phyloP scores from a whole-genome alignment of 495 filamentous ascomycete genomes.

The Neurospora sp. region DNA sequence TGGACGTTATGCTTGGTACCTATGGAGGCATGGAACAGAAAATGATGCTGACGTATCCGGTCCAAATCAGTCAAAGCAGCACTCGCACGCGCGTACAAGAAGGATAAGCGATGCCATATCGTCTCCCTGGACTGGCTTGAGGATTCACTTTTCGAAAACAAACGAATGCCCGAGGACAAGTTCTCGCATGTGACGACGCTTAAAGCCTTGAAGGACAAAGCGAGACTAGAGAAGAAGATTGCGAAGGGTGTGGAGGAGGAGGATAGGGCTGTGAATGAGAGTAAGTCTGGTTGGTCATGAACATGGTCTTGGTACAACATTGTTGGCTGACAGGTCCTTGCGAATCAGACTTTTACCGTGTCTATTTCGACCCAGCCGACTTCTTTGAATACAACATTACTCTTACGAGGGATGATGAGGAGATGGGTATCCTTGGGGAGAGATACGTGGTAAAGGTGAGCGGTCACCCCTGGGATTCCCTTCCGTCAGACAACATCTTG shows the following conservation, averaged over 20 bases:
- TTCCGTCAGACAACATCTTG: not conserved
- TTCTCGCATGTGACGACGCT: conserved; percentile 15
- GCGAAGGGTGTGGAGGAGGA: conserved; percentile 30
- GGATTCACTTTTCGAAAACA: conserved; percentile 15
- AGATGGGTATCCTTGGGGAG: conserved; percentile 16
- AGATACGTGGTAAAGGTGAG: conserved; percentile 27
- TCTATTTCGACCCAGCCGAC: conserved; percentile 21
- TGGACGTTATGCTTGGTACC: not conserved
- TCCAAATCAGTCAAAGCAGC: conserved; percentile 9
- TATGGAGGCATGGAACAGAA: not conserved
- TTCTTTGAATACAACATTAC: conserved; percentile 26
- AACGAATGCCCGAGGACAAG: conserved; percentile 8
- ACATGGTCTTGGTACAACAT: too few relatives aligned
- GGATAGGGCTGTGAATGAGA: conserved; percentile 25
- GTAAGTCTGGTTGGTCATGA: conserved; percentile 10
- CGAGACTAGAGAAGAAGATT: conserved; percentile 36
- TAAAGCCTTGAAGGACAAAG: conserved; percentile 12
- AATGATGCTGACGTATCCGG: not conserved
- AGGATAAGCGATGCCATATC: conserved; percentile 12
- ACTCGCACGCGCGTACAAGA: conserved; percentile 3
- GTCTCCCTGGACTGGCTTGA: conserved; percentile 33
- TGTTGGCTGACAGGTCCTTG: not conserved
- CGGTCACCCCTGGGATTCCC: not conserved
- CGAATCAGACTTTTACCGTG: conserved; percentile 11
- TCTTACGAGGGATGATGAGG: conserved; percentile 17